Percentiles rank a stretch among this genome's conserved stretches.
These are phyloP conservation scores for Ophiostoma sp. DNA, from an alignment of 2,329 filamentous ascomycete genomes.

Conservation along the genomic window DNA sequence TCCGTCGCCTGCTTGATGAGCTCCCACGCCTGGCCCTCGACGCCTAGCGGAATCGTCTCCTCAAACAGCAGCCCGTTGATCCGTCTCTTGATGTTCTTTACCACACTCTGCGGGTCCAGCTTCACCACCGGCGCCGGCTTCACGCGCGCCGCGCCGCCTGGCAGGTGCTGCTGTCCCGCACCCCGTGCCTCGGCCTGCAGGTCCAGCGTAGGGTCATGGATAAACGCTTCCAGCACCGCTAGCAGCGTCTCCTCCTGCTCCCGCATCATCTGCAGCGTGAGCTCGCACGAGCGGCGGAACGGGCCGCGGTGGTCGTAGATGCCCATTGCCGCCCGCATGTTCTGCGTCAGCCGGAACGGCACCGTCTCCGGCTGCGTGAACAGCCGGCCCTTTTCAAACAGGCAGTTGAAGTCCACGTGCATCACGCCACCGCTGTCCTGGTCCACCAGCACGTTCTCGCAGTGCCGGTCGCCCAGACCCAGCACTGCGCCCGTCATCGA, in stretches of 20 bases:
- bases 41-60: conserved; percentile 86
- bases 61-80: conserved; percentile 75
- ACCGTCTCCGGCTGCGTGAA: conserved; percentile 93
- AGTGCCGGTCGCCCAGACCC: conserved; percentile 88
- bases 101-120: conserved; percentile 43
- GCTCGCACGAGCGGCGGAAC: conserved; percentile 83
- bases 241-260: conserved; percentile 95
- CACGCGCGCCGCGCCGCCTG: conserved; percentile 34
- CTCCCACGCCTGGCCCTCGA: conserved; percentile 96
- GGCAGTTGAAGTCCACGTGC: conserved; percentile 98
- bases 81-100: conserved; percentile 84
- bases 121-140: conserved; percentile 35
- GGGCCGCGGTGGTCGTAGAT: conserved; percentile 90
- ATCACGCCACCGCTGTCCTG: conserved; percentile 90
- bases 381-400: conserved; percentile 95
- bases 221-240: conserved; percentile 93
- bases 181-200: conserved; percentile 48
- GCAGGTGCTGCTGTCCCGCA: conserved; percentile 38
- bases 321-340: conserved; percentile 97
- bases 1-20: conserved; percentile 82
- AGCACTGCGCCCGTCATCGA: conserved; percentile 98
- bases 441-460: conserved; percentile 93
- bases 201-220: conserved; percentile 94
- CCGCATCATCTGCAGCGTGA: conserved; percentile 75
- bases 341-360: conserved; percentile 94